Percentiles rank a stretch among this genome's conserved stretches.
These are phyloP conservation scores for Ulmus americana DNA, from an alignment of 331 rosid species.

Conservation along the genomic window DNA sequence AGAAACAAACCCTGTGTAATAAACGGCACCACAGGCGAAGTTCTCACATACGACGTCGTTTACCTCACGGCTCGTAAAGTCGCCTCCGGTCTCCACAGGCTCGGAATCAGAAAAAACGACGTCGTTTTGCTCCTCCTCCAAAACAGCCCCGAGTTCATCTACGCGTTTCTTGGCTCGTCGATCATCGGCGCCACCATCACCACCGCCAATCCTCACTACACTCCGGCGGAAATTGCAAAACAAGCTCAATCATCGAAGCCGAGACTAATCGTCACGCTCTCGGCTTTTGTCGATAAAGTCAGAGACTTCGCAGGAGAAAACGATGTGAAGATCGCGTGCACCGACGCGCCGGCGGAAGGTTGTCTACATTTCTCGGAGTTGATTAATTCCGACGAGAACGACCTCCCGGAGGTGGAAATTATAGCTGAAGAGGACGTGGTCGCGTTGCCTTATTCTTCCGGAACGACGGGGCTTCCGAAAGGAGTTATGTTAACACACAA, in stretches of 20 bases:
- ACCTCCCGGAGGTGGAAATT: slow-evolving; percentile 54
- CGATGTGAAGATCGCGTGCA: slow-evolving; percentile 35
- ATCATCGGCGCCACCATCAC: slow-evolving; percentile 51
- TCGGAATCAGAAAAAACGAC: slow-evolving; percentile 54
- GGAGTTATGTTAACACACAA: slow-evolving; percentile 73
- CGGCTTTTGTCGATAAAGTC: slow-evolving; percentile 46
- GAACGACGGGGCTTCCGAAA: slow-evolving; percentile 72
- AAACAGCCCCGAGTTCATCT: slow-evolving; percentile 62
- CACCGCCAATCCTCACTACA: slow-evolving; percentile 74
- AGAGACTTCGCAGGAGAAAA: slow-evolving; percentile 26
- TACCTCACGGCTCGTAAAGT: slow-evolving; percentile 46
- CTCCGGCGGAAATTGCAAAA: slow-evolving; percentile 49
- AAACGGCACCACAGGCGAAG: slow-evolving; percentile 47
- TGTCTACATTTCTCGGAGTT: slow-evolving; percentile 34
- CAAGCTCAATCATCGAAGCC: slow-evolving; percentile 52
- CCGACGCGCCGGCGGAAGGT: slow-evolving; percentile 25
- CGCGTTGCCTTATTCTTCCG: slow-evolving; percentile 77
- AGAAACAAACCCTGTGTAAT: slow-evolving; percentile 60
- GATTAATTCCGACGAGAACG: slow-evolving; percentile 40
- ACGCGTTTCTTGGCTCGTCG: slow-evolving; percentile 70
- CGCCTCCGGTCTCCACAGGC: slow-evolving; percentile 51
- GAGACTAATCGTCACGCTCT: slow-evolving; percentile 49
- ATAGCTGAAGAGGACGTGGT: slow-evolving; percentile 62
- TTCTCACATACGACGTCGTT: slow-evolving; percentile 49
- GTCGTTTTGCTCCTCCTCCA: slow-evolving; percentile 78